Conservation (phyloP, 208 protist genomes). For the Lotmaria passim region DNA sequence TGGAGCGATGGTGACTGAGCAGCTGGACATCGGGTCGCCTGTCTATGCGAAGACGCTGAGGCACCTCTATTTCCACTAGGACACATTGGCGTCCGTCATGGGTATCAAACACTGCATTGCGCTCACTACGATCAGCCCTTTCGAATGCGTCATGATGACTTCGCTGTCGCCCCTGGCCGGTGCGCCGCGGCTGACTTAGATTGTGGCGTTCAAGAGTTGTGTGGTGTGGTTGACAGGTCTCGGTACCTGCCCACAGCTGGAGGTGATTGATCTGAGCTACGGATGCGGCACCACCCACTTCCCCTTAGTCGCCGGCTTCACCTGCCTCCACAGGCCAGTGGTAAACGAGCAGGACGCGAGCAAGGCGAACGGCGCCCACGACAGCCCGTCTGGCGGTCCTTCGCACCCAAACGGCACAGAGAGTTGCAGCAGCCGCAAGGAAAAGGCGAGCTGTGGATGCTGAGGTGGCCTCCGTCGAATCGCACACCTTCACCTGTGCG, state of each 20-base stretch:
- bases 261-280: background rate
- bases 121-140: background rate
- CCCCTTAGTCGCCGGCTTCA: background rate
- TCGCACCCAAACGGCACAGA: background rate
- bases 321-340: background rate
- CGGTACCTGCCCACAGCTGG: background rate
- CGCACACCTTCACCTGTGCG: no score
- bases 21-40: background rate
- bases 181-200: background rate
- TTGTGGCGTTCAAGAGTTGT: slow-evolving; percentile 5
- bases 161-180: background rate
- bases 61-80: background rate
- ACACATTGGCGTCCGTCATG: background rate
- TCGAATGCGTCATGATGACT: background rate
- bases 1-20: background rate
- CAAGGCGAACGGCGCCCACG: background rate
- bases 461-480: no score
- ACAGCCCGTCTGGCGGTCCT: background rate
- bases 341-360: background rate
- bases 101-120: background rate
- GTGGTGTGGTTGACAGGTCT: background rate
- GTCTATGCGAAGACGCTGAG: background rate
- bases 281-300: background rate
- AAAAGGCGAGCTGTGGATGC: background rate
- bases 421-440: background rate